Conservation (phyloP, 495 filamentous ascomycete genomes). For the Penicillium soppii region DNA sequence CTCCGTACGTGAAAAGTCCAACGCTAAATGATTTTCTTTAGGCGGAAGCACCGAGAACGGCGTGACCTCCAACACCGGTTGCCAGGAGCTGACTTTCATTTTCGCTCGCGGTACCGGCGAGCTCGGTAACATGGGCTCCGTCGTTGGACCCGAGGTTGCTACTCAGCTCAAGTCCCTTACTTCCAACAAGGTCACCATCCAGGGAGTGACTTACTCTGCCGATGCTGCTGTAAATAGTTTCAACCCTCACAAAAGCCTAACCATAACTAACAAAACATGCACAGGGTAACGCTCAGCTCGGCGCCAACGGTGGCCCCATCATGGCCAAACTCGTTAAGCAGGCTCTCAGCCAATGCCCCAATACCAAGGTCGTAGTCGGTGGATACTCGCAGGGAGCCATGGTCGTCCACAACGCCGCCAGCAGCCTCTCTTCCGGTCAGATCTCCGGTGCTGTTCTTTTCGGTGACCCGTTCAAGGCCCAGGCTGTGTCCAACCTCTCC, state of each 20-base stretch:
- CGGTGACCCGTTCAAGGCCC: constrained; percentile 54
- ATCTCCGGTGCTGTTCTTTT: constrained; percentile 51
- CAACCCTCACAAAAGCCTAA: neutral
- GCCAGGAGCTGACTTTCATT: constrained; percentile 53
- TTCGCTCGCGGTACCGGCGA: constrained; percentile 60
- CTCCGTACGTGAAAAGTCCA: neutral
- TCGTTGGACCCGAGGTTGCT: constrained; percentile 57
- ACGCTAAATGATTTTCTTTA: constrained; percentile 1
- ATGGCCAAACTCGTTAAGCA: constrained; percentile 51
- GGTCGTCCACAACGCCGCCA: constrained; percentile 51
- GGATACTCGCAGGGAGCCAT: constrained; percentile 61
- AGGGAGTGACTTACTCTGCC: constrained; percentile 58
- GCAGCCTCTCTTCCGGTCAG: constrained; percentile 28
- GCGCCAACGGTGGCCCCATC: constrained; percentile 38
- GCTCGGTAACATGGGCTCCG: constrained; percentile 55
- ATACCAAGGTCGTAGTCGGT: constrained; percentile 58
- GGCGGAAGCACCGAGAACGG: constrained; percentile 40
- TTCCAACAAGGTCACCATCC: constrained; percentile 44
- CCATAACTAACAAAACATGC: neutral
- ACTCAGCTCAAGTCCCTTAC: constrained; percentile 40
- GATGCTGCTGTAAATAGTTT: constrained; percentile 27
- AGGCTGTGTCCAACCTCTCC: constrained; percentile 44
- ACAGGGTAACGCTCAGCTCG: constrained; percentile 49
- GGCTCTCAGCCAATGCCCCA: constrained; percentile 52
- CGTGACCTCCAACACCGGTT: constrained; percentile 37